Conservation (phyloP, 1,284 basidiomycete species). For the Puccinia sorghi region DNA sequence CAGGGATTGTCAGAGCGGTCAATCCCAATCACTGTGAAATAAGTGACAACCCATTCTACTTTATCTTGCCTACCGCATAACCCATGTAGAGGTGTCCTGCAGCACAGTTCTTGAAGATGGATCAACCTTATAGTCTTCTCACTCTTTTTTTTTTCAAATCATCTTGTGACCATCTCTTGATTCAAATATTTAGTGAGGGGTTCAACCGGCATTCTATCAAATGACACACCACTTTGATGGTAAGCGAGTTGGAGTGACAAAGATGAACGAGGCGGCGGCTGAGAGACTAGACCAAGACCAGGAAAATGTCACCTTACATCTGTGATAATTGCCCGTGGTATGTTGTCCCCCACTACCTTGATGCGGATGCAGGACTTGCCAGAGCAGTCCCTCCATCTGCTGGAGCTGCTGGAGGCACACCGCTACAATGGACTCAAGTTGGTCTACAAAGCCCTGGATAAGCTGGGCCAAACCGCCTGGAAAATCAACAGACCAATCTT, state of each 20-base stretch:
- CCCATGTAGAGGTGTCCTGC: no score
- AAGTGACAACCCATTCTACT: no score
- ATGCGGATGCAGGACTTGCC: constrained; percentile 92
- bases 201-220: constrained; percentile 88
- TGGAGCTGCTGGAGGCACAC: constrained; percentile 75
- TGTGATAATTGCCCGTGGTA: constrained; percentile 93
- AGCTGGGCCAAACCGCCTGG: constrained; percentile 89
- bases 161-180: background rate
- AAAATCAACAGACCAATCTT: constrained; percentile 76
- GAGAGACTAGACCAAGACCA: constrained; percentile 77
- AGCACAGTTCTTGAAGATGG: constrained; percentile 36
- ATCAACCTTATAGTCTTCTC: constrained; percentile 39
- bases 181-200: no score
- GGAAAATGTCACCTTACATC: constrained; percentile 76
- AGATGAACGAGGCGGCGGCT: constrained; percentile 77
- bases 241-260: constrained; percentile 85
- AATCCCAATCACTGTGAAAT: constrained; percentile 92
- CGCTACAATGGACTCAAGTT: constrained; percentile 75
- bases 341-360: constrained; percentile 77
- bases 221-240: constrained; percentile 89
- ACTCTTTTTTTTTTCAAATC: background rate
- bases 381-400: constrained; percentile 81
- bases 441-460: constrained; percentile 84
- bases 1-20: constrained; percentile 89
- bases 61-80: no score